Evolutionary conservation across 257 asterid species (phyloP).

Genomic region (Penstemon barbatus): DNA sequence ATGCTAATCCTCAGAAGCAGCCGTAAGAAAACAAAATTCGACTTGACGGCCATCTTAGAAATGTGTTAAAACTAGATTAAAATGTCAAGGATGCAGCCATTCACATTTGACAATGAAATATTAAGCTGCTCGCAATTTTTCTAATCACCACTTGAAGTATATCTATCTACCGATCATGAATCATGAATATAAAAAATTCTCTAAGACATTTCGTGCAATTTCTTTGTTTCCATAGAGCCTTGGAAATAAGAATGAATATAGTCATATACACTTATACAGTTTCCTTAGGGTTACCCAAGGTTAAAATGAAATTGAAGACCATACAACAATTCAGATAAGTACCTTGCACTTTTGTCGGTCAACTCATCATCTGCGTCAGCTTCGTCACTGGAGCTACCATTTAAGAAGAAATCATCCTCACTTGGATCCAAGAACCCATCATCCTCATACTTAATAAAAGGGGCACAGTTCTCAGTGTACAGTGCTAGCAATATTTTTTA

Average conservation of each 20-base stretch:
- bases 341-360: slow-evolving; percentile 89
- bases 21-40: no score
- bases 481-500: background rate
- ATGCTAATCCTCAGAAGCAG: no score
- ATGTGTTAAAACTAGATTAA: no score
- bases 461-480: background rate
- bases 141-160: background rate
- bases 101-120: background rate
- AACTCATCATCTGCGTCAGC: slow-evolving; percentile 93
- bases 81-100: no score
- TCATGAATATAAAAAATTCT: background rate
- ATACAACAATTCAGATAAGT: slow-evolving; percentile 8
- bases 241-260: background rate
- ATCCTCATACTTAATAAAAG: slow-evolving; percentile 48
- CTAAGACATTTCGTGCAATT: background rate
- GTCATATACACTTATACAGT: background rate
- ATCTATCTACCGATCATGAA: background rate
- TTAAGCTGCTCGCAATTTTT: background rate
- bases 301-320: background rate
- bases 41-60: no score
- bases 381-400: slow-evolving; percentile 93
- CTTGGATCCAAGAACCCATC: slow-evolving; percentile 86
- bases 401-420: slow-evolving; percentile 84
- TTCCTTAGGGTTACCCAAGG: background rate
- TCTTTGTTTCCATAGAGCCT: background rate